These are phyloP conservation scores for Tieghemiomyces parasiticus DNA, from an alignment of 192 early-diverging fungal species.

Conservation along the genomic window DNA sequence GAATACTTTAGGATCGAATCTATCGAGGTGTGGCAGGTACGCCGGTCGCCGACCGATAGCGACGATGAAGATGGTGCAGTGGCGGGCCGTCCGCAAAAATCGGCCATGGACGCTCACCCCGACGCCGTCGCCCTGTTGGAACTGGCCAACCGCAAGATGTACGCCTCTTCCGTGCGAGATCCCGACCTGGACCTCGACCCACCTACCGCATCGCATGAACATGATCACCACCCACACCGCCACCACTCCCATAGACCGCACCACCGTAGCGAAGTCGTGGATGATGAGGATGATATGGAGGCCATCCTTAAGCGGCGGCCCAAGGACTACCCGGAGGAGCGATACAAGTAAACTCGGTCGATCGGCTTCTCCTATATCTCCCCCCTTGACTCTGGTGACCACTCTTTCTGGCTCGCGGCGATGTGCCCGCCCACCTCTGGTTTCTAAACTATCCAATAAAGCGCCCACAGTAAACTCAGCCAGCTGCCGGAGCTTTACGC, in stretches of 20 bases:
- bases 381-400: no score
- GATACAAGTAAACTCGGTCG: not conserved
- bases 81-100: constrained; percentile 22
- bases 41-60: constrained; percentile 27
- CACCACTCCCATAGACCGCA: not conserved
- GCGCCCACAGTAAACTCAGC: no score
- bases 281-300: not conserved
- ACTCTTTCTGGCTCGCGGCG: no score
- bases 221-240: not conserved
- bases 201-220: not conserved
- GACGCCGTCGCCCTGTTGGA: constrained; percentile 57
- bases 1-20: constrained; percentile 45
- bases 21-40: constrained; percentile 60
- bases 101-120: constrained; percentile 39
- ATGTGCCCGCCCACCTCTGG: no score
- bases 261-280: not conserved
- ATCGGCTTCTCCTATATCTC: not conserved
- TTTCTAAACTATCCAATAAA: no score
- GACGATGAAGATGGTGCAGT: constrained; percentile 22
- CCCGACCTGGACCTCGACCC: constrained; percentile 17
- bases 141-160: constrained; percentile 55
- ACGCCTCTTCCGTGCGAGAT: constrained; percentile 41
- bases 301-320: not conserved
- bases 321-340: not conserved
- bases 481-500: no score